These are phyloP conservation scores for Stagonosporopsis rhizophila DNA, from an alignment of 2,329 filamentous ascomycete genomes.

Conservation along the genomic window DNA sequence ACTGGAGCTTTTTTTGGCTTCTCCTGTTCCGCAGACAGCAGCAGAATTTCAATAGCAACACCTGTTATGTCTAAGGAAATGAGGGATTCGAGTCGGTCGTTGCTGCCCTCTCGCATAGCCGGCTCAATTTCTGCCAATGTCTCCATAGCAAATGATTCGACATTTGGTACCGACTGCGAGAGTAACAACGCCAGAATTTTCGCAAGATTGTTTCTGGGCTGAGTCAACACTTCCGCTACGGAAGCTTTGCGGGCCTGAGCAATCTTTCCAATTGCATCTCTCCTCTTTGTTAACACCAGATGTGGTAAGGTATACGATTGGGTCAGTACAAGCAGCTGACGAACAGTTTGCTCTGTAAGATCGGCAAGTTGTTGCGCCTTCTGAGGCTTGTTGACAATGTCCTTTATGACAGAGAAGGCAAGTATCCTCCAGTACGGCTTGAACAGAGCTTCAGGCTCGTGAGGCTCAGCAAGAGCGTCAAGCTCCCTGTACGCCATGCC, in stretches of 20 bases:
- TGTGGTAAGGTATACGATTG: slow-evolving; percentile 86
- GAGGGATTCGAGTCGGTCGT: slow-evolving; percentile 69
- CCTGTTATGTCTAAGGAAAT: slow-evolving; percentile 77
- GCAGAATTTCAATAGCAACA: slow-evolving; percentile 82
- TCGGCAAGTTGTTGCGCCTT: slow-evolving; percentile 82
- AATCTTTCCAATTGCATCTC: slow-evolving; percentile 81
- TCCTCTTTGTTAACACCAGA: slow-evolving; percentile 78
- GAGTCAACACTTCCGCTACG: slow-evolving; percentile 67
- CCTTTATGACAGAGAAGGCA: slow-evolving; percentile 81
- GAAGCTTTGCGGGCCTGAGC: slow-evolving; percentile 69
- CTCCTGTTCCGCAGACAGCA: slow-evolving; percentile 74
- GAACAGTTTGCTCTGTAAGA: slow-evolving; percentile 76
- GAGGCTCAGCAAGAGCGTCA: slow-evolving; percentile 72
- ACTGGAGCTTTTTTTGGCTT: slow-evolving; percentile 63
- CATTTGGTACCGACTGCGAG: slow-evolving; percentile 67
- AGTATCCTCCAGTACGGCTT: slow-evolving; percentile 89
- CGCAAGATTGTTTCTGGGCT: slow-evolving; percentile 63
- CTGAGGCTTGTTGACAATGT: slow-evolving; percentile 80
- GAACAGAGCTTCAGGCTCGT: slow-evolving; percentile 72
- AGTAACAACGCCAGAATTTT: slow-evolving; percentile 66
- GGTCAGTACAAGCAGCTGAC: slow-evolving; percentile 75
- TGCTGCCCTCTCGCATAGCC: slow-evolving; percentile 67
- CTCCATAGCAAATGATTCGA: slow-evolving; percentile 72
- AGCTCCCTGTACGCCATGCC: slow-evolving; percentile 86
- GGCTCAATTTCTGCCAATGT: slow-evolving; percentile 72